Evolutionary conservation across 73 alveolate species (phyloP), one percentile per base, ranked within the genome.

Genomic region (Paramecium biaurelia): DNA sequence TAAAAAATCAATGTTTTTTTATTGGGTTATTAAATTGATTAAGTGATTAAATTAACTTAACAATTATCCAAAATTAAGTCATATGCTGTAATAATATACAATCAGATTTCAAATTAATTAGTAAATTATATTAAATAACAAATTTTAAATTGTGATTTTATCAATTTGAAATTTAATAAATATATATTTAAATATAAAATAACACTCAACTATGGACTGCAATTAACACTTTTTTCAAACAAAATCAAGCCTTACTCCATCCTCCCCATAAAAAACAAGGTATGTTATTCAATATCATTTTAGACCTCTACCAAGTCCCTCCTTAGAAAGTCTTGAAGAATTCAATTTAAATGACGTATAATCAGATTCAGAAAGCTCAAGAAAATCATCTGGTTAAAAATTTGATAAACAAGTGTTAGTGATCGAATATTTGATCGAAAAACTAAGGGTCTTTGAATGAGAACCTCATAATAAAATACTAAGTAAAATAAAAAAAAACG

Each of bases 261-360:
- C 59, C 7, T 72, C 86, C 2, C 86, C 86, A 4, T 28, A n/a
- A 21, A 72, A 72, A 72, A 72, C 86, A 30, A 72, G 86, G 86
- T 72, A 72, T 34, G 0, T 2, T 15, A 32, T 7, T 30, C 12
- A 30, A n/a, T 32, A n/a, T 21, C 18, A 72, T 34, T 9, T 5
- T 72, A 72, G 86, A 72, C 86, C 86, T 34, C 4, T 72, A 12
- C 86, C 86, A 11, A 72, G 37, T 72, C 86, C 86, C 0, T 72
- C 86, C 0, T 12, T 35, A 21, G 86, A 72, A 37, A 34, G 14
- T 38, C 15, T 72, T 72, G 86, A 72, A 72, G 86, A 35, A 12
- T 72, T 72, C 63, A 20, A 32, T 15, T 35, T 72, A 38, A 72
- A 38, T 37, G 86, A 72, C 38, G 32, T 72, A 12, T 20, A 63